A percentile compares a stretch with the other conserved stretches of the same genome.
These are phyloP conservation scores for Comarum palustre DNA, from an alignment of 306 rosid species.

Conservation along the genomic window DNA sequence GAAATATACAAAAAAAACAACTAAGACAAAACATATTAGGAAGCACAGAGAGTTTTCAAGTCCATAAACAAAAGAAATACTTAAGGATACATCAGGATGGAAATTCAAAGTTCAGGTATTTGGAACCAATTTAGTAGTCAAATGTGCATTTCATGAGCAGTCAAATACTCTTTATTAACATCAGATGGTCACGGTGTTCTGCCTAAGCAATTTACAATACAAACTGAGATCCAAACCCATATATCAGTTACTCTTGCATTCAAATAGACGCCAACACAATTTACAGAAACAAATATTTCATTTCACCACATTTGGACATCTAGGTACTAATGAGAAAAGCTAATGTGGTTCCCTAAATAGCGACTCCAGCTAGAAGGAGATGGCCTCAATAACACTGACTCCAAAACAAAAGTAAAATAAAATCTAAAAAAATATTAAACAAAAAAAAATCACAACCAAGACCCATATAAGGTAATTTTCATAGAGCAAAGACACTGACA, in stretches of 20 bases:
- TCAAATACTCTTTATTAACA: background rate
- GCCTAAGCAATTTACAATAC: background rate
- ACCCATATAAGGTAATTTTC: background rate
- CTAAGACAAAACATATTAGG: background rate
- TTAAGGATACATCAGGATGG: background rate
- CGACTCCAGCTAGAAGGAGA: background rate
- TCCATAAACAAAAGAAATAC: background rate
- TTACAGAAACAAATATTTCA: background rate
- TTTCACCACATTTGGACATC: background rate
- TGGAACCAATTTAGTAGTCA: background rate
- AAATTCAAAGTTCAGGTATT: background rate
- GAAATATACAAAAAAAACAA: too few relatives aligned
- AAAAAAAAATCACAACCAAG: background rate
- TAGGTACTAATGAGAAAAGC: background rate
- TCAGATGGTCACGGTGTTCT: background rate
- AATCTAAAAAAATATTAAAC: background rate
- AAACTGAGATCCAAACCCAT: background rate
- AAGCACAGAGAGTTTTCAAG: background rate
- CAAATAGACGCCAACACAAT: background rate
- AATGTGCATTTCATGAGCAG: background rate
- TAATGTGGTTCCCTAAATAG: background rate
- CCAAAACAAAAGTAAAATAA: background rate
- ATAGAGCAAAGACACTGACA: background rate
- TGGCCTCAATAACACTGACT: background rate
- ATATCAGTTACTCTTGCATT: background rate